A percentile compares a stretch with the other conserved stretches of the same genome.
These are phyloP conservation scores for Theileria equi DNA, from an alignment of 169 alveolate species.

Conservation along the genomic window DNA sequence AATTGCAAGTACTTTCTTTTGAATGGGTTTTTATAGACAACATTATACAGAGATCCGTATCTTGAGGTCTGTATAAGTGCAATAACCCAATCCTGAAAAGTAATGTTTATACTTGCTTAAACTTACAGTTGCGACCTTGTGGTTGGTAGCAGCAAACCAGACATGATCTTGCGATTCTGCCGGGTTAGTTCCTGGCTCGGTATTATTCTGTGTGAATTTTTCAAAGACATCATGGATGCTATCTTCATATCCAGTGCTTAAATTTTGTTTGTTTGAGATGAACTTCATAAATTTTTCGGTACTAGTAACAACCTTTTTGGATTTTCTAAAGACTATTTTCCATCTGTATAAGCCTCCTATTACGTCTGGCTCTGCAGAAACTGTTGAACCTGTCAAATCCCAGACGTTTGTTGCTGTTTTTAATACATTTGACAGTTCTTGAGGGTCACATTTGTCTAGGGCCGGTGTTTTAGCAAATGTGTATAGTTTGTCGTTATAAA, in stretches of 20 bases:
- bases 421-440: constrained; percentile 2
- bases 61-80: constrained; percentile 46
- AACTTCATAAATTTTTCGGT: neutral
- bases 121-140: constrained; percentile 56
- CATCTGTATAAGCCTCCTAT: constrained; percentile 39
- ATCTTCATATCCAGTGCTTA: neutral
- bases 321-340: constrained; percentile 25
- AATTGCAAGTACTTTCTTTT: constrained; percentile 33
- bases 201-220: constrained; percentile 20
- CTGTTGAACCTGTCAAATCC: constrained; percentile 54
- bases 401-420: constrained; percentile 54
- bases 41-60: constrained; percentile 61
- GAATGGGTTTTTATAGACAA: constrained; percentile 37
- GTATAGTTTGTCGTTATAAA: constrained; percentile 50
- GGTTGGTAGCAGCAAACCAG: constrained; percentile 62
- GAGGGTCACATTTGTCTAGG: constrained; percentile 19
- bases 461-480: constrained; percentile 46
- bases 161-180: constrained; percentile 21
- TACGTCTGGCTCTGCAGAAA: constrained; percentile 48
- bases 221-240: constrained; percentile 26
- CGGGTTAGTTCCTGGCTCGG: neutral
- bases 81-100: constrained; percentile 42
- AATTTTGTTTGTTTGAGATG: constrained; percentile 7
- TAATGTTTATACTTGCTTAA: neutral
- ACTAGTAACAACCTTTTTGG: constrained; percentile 14